These are phyloP conservation scores for Lachnum nothofagi DNA, from an alignment of 2,329 filamentous ascomycete genomes.

Conservation along the genomic window DNA sequence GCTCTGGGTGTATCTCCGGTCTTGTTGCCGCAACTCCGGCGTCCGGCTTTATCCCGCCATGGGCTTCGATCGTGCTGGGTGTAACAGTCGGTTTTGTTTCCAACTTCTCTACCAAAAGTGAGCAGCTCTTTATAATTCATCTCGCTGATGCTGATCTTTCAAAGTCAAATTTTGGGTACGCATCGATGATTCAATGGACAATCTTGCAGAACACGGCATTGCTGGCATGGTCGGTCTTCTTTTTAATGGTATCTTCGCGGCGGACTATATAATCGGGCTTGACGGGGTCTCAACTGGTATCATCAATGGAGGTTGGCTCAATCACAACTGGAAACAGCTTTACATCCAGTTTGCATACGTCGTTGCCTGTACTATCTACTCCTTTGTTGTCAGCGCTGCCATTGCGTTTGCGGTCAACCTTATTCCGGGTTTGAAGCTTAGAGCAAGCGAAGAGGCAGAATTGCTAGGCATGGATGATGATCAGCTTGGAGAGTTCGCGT, in stretches of 20 bases:
- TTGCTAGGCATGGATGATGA: slow-evolving; percentile 85
- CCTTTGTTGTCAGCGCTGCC: slow-evolving; percentile 69
- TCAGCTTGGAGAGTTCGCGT: slow-evolving; percentile 83
- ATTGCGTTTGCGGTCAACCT: slow-evolving; percentile 71
- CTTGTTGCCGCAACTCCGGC: slow-evolving; percentile 65
- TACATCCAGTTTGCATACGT: slow-evolving; percentile 79
- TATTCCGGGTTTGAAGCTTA: slow-evolving; percentile 71
- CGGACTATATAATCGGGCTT: slow-evolving; percentile 65
- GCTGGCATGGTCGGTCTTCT: slow-evolving; percentile 64
- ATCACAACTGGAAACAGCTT: slow-evolving; percentile 67
- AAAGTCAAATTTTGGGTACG: slow-evolving; percentile 44
- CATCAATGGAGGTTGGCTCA: slow-evolving; percentile 63
- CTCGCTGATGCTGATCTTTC: not conserved
- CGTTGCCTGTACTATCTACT: slow-evolving; percentile 58
- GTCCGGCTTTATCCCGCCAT: slow-evolving; percentile 62
- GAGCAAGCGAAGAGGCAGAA: slow-evolving; percentile 75
- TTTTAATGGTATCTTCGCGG: slow-evolving; percentile 69
- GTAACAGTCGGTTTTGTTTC: slow-evolving; percentile 58
- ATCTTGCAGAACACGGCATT: slow-evolving; percentile 66
- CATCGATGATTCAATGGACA: slow-evolving; percentile 67
- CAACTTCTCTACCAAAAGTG: slow-evolving; percentile 62
- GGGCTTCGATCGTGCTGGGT: slow-evolving; percentile 60
- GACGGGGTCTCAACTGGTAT: slow-evolving; percentile 68
- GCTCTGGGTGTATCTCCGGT: slow-evolving; percentile 64
- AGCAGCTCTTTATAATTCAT: no score